These are phyloP conservation scores for Giardia duodenalis DNA, from an alignment of 208 protist species.

Conservation along the genomic window DNA sequence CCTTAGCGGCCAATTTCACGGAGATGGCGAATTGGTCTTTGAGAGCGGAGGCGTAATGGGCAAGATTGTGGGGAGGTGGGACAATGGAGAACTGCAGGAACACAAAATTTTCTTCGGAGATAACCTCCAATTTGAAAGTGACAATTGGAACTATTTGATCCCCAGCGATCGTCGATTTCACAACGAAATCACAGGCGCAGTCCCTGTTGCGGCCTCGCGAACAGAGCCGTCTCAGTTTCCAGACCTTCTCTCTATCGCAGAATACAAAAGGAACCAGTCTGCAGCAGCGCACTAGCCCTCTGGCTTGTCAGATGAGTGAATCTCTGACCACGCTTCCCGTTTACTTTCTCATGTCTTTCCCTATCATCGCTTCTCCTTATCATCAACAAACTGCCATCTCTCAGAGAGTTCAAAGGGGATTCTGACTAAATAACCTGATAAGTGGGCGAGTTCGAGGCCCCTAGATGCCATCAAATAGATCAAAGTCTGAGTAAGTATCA, in stretches of 20 bases:
- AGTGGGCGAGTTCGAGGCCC: too few relatives aligned
- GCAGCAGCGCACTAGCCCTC: too few relatives aligned
- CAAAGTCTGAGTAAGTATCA: neutral
- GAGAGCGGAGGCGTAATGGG: neutral
- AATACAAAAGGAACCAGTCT: too few relatives aligned
- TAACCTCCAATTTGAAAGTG: neutral
- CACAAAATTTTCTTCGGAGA: slow-evolving; percentile 12
- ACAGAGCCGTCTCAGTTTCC: too few relatives aligned
- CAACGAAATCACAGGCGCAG: neutral
- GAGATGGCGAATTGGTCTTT: slow-evolving; percentile 17
- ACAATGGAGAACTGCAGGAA: slow-evolving; percentile 5
- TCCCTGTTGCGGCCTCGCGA: neutral
- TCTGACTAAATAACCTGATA: too few relatives aligned
- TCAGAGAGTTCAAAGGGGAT: too few relatives aligned
- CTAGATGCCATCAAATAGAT: neutral
- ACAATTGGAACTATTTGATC: neutral
- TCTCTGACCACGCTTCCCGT: too few relatives aligned
- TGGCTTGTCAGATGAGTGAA: too few relatives aligned
- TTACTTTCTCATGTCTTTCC: too few relatives aligned
- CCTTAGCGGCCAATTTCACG: slow-evolving; percentile 10
- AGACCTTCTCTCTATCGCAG: too few relatives aligned
- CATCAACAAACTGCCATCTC: too few relatives aligned
- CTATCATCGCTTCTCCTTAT: too few relatives aligned
- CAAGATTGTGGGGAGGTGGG: slow-evolving; percentile 9
- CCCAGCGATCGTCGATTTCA: neutral